phyloP scores from a whole-genome alignment of 768 basidiomycete genomes.

The Leccinum imitatum region DNA sequence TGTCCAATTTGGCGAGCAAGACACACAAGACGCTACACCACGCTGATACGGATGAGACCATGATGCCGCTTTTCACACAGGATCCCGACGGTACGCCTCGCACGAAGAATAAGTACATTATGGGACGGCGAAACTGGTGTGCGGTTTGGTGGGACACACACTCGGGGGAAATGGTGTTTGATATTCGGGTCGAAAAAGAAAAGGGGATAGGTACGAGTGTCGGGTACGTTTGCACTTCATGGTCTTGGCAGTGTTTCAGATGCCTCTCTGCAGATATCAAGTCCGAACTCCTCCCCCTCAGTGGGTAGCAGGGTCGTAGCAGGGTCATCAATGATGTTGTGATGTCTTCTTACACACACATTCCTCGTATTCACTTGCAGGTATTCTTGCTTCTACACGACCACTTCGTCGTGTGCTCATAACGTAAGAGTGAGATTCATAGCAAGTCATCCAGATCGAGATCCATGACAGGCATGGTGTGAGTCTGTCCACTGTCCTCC shows the following conservation, averaged over 20 bases:
- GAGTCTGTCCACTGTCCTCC: conserved; percentile 21
- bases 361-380: not conserved
- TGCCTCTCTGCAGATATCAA: conserved; percentile 38
- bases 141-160: conserved; percentile 56
- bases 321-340: conserved; percentile 10
- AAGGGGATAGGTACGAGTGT: conserved; percentile 83
- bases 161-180: conserved; percentile 71
- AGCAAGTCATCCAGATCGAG: conserved; percentile 26
- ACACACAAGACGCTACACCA: conserved; percentile 85
- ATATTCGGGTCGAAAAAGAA: conserved; percentile 81
- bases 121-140: conserved; percentile 90
- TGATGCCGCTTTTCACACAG: conserved; percentile 74
- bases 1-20: conserved; percentile 76
- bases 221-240: conserved; percentile 47
- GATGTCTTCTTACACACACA: not conserved
- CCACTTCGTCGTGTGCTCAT: not conserved
- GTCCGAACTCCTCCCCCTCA: conserved; percentile 44
- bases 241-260: not conserved
- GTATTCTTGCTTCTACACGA: not conserved
- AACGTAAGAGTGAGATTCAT: conserved; percentile 12
- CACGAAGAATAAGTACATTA: conserved; percentile 71
- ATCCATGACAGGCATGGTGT: conserved; percentile 29
- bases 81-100: conserved; percentile 77
- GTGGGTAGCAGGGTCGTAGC: conserved; percentile 30
- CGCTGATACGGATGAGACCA: conserved; percentile 80